These are phyloP conservation scores for Naganishia albida DNA, from an alignment of 1,284 basidiomycete genomes.

Conservation along the genomic window DNA sequence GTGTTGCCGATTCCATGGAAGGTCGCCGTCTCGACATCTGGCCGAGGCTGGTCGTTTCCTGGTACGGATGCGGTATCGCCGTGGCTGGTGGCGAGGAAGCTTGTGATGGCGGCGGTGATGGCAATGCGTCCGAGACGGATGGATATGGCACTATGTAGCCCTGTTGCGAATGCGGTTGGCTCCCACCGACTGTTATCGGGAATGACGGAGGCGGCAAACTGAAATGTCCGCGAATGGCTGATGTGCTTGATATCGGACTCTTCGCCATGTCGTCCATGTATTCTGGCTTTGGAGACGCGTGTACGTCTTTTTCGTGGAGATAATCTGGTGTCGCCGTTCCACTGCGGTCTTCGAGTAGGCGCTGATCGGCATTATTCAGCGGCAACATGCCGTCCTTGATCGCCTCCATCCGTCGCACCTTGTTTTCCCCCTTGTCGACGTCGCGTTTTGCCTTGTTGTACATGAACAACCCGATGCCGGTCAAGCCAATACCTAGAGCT, in stretches of 20 bases:
- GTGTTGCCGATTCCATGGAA: constrained; percentile 14
- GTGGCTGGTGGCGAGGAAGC: constrained; percentile 42
- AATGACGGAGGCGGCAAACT: constrained; percentile 14
- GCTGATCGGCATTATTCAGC: constrained; percentile 44
- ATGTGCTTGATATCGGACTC: constrained; percentile 35
- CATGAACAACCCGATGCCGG: constrained; percentile 89
- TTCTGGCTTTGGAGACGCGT: constrained; percentile 44
- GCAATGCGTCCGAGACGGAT: constrained; percentile 39
- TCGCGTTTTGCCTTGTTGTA: constrained; percentile 93
- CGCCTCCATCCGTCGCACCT: constrained; percentile 79
- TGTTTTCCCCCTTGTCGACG: constrained; percentile 89
- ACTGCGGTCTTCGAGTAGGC: constrained; percentile 41
- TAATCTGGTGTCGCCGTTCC: constrained; percentile 27
- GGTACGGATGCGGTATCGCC: constrained; percentile 14
- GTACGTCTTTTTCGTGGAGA: constrained; percentile 33
- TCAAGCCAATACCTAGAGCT: constrained; percentile 80
- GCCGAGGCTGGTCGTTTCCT: constrained; percentile 12
- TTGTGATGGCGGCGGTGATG: constrained; percentile 47
- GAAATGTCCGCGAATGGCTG: constrained; percentile 38
- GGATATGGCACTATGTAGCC: constrained; percentile 32
- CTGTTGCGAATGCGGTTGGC: background rate
- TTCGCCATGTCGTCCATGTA: constrained; percentile 36
- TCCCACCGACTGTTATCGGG: constrained; percentile 6
- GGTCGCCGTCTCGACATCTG: constrained; percentile 22
- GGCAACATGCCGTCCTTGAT: constrained; percentile 61